phyloP scores from a whole-genome alignment of 805 yeast species.

The Ogataea glucozyma region DNA sequence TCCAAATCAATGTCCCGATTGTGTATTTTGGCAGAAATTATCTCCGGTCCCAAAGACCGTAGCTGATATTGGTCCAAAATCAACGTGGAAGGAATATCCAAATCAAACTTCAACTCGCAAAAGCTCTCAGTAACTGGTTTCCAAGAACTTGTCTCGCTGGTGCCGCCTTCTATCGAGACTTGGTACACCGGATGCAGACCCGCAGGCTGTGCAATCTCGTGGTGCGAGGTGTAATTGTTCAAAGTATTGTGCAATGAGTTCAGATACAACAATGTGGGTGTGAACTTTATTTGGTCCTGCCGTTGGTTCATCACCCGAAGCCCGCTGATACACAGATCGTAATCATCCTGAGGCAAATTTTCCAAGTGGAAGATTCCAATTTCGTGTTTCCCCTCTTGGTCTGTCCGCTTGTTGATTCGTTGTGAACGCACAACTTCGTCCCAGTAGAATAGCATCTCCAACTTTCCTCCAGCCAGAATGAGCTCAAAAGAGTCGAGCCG shows the following conservation, averaged over 20 bases:
- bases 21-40: conserved; percentile 13
- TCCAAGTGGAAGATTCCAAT: conserved; percentile 26
- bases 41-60: conserved; percentile 5
- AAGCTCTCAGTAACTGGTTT: no score
- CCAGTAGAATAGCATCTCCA: conserved; percentile 25
- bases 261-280: conserved; percentile 29
- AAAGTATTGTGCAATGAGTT: conserved; percentile 24
- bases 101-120: conserved; percentile 28
- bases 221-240: conserved; percentile 17
- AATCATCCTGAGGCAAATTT: conserved; percentile 17
- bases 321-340: conserved; percentile 26
- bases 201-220: conserved; percentile 18
- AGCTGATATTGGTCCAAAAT: conserved; percentile 34
- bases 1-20: conserved; percentile 33
- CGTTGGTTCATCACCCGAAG: conserved; percentile 15
- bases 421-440: conserved; percentile 17
- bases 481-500: conserved; percentile 22
- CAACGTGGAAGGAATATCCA: conserved; percentile 28
- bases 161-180: conserved; percentile 10
- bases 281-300: conserved; percentile 11
- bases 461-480: conserved; percentile 16
- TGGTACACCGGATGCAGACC: conserved; percentile 33
- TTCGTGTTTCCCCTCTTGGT: conserved; percentile 20
- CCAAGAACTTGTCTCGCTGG: no score
- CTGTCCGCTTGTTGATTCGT: conserved; percentile 6